Evolutionary conservation across 1,284 basidiomycete species (phyloP), one percentile per base, ranked within the genome.

Genomic region (Porodaedalea pini): DNA sequence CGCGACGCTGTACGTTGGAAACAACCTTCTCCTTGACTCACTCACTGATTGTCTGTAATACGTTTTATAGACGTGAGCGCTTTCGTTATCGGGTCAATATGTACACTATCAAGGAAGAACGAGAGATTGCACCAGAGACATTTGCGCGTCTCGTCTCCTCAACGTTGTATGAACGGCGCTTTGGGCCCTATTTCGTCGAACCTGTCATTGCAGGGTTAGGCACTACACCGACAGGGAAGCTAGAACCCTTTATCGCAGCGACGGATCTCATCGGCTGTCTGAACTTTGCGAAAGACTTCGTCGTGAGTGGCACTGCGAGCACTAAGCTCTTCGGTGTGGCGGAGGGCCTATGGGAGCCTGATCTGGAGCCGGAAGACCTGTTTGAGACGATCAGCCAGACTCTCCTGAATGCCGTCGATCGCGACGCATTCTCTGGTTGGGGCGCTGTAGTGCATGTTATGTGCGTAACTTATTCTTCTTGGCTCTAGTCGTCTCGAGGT

Each of bases 81-180:
- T 88, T 98, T 68, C 86, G 97, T 57, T 97, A 92, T 76, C 83
- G 95, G 61, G 88, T 97, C 59, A 99, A 99, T 78, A 97, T 99
- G 92, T 99, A 98, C 77, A 92, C 92, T 50, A 98, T 99, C 83
- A 99, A 99, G 77, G 97, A 99, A 72, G 96, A 98, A 70, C 85
- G 97, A 60, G 90, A 95, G 67, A 98, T 99, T 68, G 88, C 94
- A 66, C 97, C 97, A 48, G 88, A 95, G 76, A 94, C 94, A 6
- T 98, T 99, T 74, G 91, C 94, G 23, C 92, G 96, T 69, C 86
- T 99, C 63, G 89, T 98, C 62, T 95, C 92, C 54, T 95, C 92
- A 56, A 97, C 96, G n/a, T 81, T 99, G 27, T 99, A 99, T 73
- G 94, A 98, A 75, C 86, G 86, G 70, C 86, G 96, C 72, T 99